These are phyloP conservation scores for Starmerella floricola DNA, from an alignment of 805 yeast genomes.

Conservation along the genomic window DNA sequence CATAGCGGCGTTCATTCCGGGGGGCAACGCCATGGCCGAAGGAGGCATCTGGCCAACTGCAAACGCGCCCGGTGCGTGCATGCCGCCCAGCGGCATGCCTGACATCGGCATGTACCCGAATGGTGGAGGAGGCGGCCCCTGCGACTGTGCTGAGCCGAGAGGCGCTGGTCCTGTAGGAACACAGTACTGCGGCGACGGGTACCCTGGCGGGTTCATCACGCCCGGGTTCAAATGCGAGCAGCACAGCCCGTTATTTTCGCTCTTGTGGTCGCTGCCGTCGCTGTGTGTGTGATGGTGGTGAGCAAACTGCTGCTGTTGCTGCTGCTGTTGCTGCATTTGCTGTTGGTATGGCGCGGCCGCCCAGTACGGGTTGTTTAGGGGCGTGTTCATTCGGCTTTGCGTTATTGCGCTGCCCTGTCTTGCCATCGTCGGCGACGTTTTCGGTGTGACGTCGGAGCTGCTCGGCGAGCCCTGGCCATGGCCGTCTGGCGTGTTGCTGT, in stretches of 20 bases:
- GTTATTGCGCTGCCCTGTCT: too few relatives aligned
- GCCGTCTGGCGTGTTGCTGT: not conserved
- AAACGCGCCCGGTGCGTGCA: not conserved
- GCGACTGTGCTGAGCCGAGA: too few relatives aligned
- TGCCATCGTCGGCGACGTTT: not conserved
- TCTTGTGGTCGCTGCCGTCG: not conserved
- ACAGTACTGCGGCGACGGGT: not conserved
- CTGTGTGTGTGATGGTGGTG: not conserved
- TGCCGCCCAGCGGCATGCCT: conserved; percentile 6
- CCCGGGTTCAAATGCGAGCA: conserved; percentile 5
- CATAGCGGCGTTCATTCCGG: not conserved
- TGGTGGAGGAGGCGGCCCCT: not conserved
- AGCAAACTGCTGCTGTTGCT: conserved; percentile 38
- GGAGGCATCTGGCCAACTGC: not conserved
- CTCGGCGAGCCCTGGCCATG: not conserved
- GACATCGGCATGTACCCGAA: not conserved
- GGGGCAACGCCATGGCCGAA: too few relatives aligned
- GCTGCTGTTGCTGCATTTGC: conserved; percentile 38
- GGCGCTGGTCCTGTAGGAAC: not conserved
- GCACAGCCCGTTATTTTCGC: not conserved
- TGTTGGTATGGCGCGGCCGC: conserved; percentile 24
- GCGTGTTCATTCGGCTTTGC: too few relatives aligned
- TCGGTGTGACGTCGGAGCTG: not conserved
- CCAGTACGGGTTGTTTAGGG: too few relatives aligned
- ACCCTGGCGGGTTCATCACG: not conserved